phyloP scores from a whole-genome alignment of 2,329 filamentous ascomycete genomes.

The Gaeumannomyces sp. region DNA sequence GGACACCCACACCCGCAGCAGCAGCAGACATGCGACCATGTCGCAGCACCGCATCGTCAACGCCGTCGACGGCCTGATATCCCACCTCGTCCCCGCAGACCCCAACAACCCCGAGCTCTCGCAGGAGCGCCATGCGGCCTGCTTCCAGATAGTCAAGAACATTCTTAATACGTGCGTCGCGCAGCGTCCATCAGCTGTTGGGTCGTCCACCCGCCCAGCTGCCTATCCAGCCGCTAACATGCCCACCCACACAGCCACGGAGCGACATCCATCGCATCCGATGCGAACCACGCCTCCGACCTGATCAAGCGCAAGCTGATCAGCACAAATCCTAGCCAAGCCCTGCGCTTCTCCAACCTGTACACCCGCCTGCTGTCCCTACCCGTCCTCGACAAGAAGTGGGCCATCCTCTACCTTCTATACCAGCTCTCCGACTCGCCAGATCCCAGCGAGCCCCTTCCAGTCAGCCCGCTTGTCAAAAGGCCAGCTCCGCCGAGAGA shows the following conservation, averaged over 20 bases:
- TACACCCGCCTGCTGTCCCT: constrained; percentile 86
- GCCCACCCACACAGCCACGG: constrained; percentile 23
- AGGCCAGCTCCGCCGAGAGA: constrained; percentile 13
- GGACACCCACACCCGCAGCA: not conserved
- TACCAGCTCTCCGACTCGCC: constrained; percentile 72
- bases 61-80: constrained; percentile 73
- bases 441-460: constrained; percentile 45
- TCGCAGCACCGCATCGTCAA: constrained; percentile 65
- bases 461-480: constrained; percentile 29
- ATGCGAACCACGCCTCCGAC: constrained; percentile 88
- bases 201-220: not conserved
- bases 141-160: constrained; percentile 44
- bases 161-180: constrained; percentile 44
- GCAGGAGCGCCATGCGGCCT: constrained; percentile 62
- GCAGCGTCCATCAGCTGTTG: constrained; percentile 3
- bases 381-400: constrained; percentile 90
- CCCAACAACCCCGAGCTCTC: constrained; percentile 58
- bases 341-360: constrained; percentile 80
- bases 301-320: constrained; percentile 85
- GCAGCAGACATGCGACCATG: constrained; percentile 30
- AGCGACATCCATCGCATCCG: constrained; percentile 51
- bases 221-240: constrained; percentile 6
- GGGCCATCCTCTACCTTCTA: constrained; percentile 89
- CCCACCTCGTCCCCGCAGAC: constrained; percentile 63
- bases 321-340: constrained; percentile 69